Evolutionary conservation across 371 early-diverging fungal species (phyloP).

Genomic region (Lichtheimia hyalospora): DNA sequence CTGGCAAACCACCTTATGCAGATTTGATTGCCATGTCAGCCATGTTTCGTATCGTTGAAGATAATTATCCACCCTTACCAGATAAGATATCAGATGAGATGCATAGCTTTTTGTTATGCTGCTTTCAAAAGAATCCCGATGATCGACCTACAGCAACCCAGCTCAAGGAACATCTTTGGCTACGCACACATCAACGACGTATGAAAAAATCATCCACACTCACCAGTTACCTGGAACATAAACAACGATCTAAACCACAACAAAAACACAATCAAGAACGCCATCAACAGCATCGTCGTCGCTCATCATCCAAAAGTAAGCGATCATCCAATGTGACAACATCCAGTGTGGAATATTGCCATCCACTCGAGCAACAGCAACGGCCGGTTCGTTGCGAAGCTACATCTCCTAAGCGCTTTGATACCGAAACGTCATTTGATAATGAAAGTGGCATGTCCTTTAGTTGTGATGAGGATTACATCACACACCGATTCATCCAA

Average conservation of each 20-base stretch:
- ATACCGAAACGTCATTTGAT: too few species aligned
- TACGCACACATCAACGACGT: conserved; percentile 42
- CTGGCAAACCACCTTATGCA: conserved; percentile 86
- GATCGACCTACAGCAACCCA: conserved; percentile 69
- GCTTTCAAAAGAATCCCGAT: conserved; percentile 80
- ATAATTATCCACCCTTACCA: conserved; percentile 81
- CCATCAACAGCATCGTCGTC: conserved; percentile 7
- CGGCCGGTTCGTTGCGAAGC: neutral
- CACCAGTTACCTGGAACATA: conserved; percentile 7
- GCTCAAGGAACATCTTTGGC: conserved; percentile 76
- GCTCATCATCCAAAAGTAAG: neutral
- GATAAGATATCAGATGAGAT: conserved; percentile 75
- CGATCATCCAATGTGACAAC: neutral
- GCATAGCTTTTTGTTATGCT: conserved; percentile 68
- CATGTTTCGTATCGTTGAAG: conserved; percentile 88
- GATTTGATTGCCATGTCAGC: conserved; percentile 82
- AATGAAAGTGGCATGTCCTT: too few species aligned
- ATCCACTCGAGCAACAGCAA: conserved; percentile 10
- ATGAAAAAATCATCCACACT: conserved; percentile 10
- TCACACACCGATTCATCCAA: conserved; percentile 38
- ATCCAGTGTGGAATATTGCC: neutral
- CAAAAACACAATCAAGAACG: neutral
- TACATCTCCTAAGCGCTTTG: too few species aligned
- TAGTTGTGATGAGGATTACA: conserved; percentile 15
- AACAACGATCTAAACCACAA: neutral